These are phyloP conservation scores for Parascedosporium putredinis DNA, from an alignment of 2,329 filamentous ascomycete genomes.

Conservation along the genomic window DNA sequence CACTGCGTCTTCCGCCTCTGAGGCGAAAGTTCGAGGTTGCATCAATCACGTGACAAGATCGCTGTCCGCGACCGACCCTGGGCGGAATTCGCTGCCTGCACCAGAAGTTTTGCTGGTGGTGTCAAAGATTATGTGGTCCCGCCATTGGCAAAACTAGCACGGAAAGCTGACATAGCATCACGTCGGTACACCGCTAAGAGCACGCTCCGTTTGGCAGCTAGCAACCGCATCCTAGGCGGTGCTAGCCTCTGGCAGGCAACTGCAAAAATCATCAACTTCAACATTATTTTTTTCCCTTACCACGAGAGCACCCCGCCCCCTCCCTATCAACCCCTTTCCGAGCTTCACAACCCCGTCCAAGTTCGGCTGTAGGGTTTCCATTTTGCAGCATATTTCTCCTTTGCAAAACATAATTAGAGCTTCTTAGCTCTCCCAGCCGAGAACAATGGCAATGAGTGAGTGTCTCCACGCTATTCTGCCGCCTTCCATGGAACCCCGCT, in stretches of 20 bases:
- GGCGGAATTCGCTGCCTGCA: no score
- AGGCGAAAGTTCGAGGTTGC: no score
- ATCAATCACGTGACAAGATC: no score
- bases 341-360: neutral
- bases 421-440: conserved; percentile 1
- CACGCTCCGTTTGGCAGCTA: neutral
- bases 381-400: neutral
- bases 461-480: conserved; percentile 1
- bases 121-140: no score
- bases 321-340: neutral
- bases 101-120: neutral
- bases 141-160: no score
- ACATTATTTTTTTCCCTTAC: neutral
- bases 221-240: neutral
- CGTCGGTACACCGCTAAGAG: neutral
- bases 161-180: neutral
- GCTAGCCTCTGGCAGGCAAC: neutral
- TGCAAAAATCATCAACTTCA: conserved; percentile 1
- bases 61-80: no score
- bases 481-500: conserved; percentile 6
- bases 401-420: neutral
- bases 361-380: neutral
- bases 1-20: no score
- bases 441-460: conserved; percentile 16
- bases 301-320: neutral